Base-by-base conservation (phyloP, 1,284 basidiomycete genomes). In the Peniophora sp. region DNA sequence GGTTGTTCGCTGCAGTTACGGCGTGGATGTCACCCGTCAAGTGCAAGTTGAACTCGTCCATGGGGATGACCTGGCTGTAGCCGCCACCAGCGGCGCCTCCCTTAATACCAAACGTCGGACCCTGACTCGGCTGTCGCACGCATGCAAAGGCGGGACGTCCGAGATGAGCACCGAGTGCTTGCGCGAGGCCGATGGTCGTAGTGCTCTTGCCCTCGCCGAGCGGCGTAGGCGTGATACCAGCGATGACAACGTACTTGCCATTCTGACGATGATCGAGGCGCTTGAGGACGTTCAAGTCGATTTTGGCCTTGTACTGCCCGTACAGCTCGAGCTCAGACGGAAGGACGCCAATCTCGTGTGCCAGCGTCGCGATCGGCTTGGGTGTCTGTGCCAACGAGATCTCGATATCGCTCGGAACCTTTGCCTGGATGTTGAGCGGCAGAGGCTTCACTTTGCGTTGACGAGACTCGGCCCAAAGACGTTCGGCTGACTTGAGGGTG, bases 81-180 rank as follows among this genome's bases (percentile, higher is more conserved):
- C 96, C 96, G 59, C 96, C 96, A 50, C 97, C 96, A 50, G 96
- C 96, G 32, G 96, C 97, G 63, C 97, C 97, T 61, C 96, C 96
- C 73, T 99, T 99, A 77, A 99, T 97, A 65, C 97, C 96, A 64
- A 99, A 99, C 0, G 96, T 99, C 25, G 96, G 96, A 16, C 97
- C 96, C 69, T 99, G 96, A 68, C 92, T 96, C 2, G 96, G 96
- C 67, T 99, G 97, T 54, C 96, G 89, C n/a, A 99, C 95, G 69
- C 94, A 97, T 49, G 97, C 97, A 69, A 98, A 99, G 10, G 93
- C 81, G 16, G 91, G 86, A 57, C 96, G 92, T 55, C 86, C 84
- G 35, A 99, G 81, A 65, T 97, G 94, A 47, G 95, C 96, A 53
- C 94, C 94, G 55, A 99, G 81, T 24, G 96, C 96, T 69, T 99